Evolutionary conservation across 768 basidiomycete species (phyloP).

Genomic region (Leccinum uliginosum): DNA sequence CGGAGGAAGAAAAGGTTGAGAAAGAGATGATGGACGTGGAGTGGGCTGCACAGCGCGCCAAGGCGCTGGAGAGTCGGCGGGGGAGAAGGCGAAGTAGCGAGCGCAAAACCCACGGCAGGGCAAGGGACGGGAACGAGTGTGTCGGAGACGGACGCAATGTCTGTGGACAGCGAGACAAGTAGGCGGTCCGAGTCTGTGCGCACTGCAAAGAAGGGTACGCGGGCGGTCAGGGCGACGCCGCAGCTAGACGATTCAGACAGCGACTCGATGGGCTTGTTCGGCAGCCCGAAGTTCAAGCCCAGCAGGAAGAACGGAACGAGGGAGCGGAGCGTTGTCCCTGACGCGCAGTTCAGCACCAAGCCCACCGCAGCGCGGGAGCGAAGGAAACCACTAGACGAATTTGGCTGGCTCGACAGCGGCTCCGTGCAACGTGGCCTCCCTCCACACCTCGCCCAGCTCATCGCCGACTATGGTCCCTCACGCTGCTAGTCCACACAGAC

Average conservation of each 20-base stretch:
- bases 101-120: slow-evolving; percentile 8
- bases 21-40: slow-evolving; percentile 23
- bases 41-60: slow-evolving; percentile 20
- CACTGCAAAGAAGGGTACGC: background rate
- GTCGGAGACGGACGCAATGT: slow-evolving; percentile 27
- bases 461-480: slow-evolving; percentile 44
- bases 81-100: slow-evolving; percentile 22
- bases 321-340: background rate
- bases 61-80: slow-evolving; percentile 13
- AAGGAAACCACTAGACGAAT: background rate
- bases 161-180: slow-evolving; percentile 21
- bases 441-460: slow-evolving; percentile 39
- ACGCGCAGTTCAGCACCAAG: background rate
- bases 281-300: background rate
- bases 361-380: background rate
- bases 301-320: background rate
- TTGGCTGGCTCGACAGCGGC: slow-evolving; percentile 2
- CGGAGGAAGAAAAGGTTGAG: slow-evolving; percentile 37
- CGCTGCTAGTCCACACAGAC: slow-evolving; percentile 47
- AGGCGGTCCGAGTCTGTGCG: slow-evolving; percentile 9
- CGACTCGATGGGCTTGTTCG: background rate
- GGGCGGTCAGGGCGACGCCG: background rate
- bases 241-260: background rate
- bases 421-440: slow-evolving; percentile 43
- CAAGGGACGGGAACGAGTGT: slow-evolving; percentile 7